Conservation (phyloP, 2,329 filamentous ascomycete species). For the Fusarium keratoplasticum region DNA sequence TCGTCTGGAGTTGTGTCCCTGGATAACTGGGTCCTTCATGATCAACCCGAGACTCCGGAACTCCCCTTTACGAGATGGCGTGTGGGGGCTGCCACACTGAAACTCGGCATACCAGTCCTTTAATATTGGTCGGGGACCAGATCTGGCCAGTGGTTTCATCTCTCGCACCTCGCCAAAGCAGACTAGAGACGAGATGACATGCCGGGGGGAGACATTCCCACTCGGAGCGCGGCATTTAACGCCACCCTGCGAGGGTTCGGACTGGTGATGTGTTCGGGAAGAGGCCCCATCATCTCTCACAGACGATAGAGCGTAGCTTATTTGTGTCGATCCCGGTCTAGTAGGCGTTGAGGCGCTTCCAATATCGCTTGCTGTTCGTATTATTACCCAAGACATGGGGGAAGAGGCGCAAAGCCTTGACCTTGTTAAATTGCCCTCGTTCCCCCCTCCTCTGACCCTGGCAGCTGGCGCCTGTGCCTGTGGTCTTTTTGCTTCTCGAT, state of each 20-base stretch:
- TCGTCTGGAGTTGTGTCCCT: not conserved
- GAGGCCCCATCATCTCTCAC: not conserved
- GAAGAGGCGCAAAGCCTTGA: not conserved
- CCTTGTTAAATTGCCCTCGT: slow-evolving; percentile 13
- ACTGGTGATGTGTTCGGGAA: not conserved
- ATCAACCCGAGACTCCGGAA: slow-evolving; percentile 20
- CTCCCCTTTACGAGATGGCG: slow-evolving; percentile 5
- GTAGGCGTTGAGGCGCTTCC: slow-evolving; percentile 19
- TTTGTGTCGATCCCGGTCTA: slow-evolving; percentile 9
- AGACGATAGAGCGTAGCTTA: not conserved
- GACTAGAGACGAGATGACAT: slow-evolving; percentile 36
- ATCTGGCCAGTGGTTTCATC: slow-evolving; percentile 28
- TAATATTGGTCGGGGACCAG: slow-evolving; percentile 18
- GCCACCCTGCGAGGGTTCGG: slow-evolving; percentile 15
- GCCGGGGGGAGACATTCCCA: slow-evolving; percentile 2
- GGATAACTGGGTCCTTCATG: not conserved
- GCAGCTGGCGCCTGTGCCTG: not conserved
- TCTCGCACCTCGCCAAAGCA: slow-evolving; percentile 10
- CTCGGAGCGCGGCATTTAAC: slow-evolving; percentile 13
- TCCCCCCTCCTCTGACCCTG: not conserved
- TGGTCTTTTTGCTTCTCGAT: not conserved
- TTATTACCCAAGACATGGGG: slow-evolving; percentile 21
- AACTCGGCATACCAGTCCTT: slow-evolving; percentile 24
- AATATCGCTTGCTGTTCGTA: slow-evolving; percentile 34
- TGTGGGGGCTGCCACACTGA: slow-evolving; percentile 37